These are phyloP conservation scores for Paraurostyla sp. DNA, from an alignment of 73 alveolate genomes.

Conservation along the genomic window DNA sequence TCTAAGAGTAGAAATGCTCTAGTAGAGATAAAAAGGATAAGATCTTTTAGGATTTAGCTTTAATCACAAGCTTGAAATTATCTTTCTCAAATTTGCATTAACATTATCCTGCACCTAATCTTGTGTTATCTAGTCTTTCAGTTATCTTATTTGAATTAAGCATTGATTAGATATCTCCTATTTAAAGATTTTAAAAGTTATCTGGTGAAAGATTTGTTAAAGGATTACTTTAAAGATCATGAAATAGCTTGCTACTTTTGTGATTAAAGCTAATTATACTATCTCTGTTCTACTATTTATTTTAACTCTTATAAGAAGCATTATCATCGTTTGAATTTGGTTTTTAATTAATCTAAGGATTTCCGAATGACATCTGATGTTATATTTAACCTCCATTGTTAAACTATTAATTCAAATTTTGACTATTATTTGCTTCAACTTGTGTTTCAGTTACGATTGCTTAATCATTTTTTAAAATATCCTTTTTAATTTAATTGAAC, in stretches of 20 bases:
- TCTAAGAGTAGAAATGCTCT: neutral
- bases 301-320: neutral
- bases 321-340: too few species aligned
- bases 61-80: slow-evolving; percentile 27
- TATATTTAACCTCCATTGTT: neutral
- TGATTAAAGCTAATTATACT: neutral
- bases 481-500: neutral
- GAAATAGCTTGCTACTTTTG: neutral
- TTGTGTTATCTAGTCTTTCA: slow-evolving; percentile 11
- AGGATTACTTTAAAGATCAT: slow-evolving; percentile 26
- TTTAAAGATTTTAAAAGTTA: neutral
- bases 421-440: too few species aligned
- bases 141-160: neutral
- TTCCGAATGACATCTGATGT: too few species aligned
- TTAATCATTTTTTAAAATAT: neutral
- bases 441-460: too few species aligned
- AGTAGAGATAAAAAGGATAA: neutral
- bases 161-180: neutral
- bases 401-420: too few species aligned
- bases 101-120: neutral
- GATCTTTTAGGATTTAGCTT: slow-evolving; percentile 31
- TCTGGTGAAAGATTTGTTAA: slow-evolving; percentile 18
- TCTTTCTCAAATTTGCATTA: slow-evolving; percentile 35
- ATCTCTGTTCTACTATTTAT: neutral
- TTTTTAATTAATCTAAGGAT: too few species aligned